These are phyloP conservation scores for Hypoxylon sp. DNA, from an alignment of 2,329 filamentous ascomycete genomes.

Conservation along the genomic window DNA sequence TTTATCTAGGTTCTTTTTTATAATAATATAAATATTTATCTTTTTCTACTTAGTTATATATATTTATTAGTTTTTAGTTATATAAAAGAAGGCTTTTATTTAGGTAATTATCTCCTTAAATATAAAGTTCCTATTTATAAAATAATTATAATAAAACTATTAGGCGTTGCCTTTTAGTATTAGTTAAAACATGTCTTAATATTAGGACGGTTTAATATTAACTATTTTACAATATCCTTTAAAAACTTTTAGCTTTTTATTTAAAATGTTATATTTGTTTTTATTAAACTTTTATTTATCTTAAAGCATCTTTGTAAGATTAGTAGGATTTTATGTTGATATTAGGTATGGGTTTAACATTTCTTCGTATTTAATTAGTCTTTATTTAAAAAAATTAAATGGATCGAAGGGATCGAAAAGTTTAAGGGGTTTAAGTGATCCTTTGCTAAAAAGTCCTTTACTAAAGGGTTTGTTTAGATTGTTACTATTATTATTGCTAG, in stretches of 20 bases:
- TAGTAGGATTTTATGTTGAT: neutral
- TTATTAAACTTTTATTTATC: neutral
- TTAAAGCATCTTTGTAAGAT: neutral
- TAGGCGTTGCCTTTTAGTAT: neutral
- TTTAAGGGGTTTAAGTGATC: no score
- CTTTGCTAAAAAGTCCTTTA: no score
- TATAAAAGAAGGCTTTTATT: constrained; percentile 7
- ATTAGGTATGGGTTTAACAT: neutral
- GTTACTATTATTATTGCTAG: no score
- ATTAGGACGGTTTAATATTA: neutral
- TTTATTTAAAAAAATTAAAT: no score
- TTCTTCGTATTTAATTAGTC: no score
- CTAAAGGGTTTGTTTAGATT: no score
- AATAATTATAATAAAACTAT: constrained; percentile 18
- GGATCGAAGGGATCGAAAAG: no score
- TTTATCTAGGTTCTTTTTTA: neutral
- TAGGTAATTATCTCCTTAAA: constrained; percentile 6
- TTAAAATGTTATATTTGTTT: constrained; percentile 1
- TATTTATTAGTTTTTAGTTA: constrained; percentile 16
- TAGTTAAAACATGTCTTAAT: neutral
- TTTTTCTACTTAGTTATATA: constrained; percentile 8
- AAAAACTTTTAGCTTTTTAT: constrained; percentile 14
- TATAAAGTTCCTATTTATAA: neutral
- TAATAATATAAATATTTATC: no score
- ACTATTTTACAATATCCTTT: neutral